Evolutionary conservation across 2,329 filamentous ascomycete species (phyloP), one percentile per base, ranked within the genome.

Genomic region (Fusarium subglutinans): DNA sequence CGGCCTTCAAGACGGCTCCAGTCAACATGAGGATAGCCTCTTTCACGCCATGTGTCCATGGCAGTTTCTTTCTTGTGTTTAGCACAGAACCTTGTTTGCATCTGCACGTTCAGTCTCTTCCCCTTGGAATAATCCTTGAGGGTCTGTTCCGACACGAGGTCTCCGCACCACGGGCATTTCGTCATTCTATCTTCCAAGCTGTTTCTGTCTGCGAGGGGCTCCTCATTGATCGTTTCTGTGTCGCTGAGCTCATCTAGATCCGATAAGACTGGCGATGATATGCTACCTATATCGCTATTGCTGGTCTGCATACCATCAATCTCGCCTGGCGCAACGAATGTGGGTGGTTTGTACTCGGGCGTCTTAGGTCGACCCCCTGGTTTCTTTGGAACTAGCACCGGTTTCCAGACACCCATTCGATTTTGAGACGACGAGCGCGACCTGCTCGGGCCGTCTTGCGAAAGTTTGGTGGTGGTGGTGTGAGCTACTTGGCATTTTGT

Each of bases 1-100:
- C 94, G 89, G 8, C 79, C 69, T 24, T 90, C 86, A 30, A 97
- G 85, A 1, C 74, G 78, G 2, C 83, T 80, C 94, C 94, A 97
- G 66, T 94, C 83, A 58, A 97, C 92, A 0, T 83, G 80, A 0
- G 94, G 94, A 79, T 96, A 96, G 1, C 88, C 87, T 48, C 85
- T 87, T 20, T 85, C 80, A 15, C 72, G 77, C 83, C 88, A 90
- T 8, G 80, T 80, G 13, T 84, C 81, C 62, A 83, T 75, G 5
- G 91, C 92, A 6, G 87, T 84, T 37, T 84, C 82, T 66, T 84
- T 86, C 76, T 88, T 89, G 83, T 94, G 93, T 13, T 85, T 82
- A 48, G 86, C 84, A 80, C 92, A 94, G 80, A 94, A 94, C 24
- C 82, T 84, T 26, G 86, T 84, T 79, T 94, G 90, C 76, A 88